Evolutionary conservation across 345 rosid genomes (phyloP), one percentile per base, ranked within the genome.

Genomic region (Orychophragmus violaceus): DNA sequence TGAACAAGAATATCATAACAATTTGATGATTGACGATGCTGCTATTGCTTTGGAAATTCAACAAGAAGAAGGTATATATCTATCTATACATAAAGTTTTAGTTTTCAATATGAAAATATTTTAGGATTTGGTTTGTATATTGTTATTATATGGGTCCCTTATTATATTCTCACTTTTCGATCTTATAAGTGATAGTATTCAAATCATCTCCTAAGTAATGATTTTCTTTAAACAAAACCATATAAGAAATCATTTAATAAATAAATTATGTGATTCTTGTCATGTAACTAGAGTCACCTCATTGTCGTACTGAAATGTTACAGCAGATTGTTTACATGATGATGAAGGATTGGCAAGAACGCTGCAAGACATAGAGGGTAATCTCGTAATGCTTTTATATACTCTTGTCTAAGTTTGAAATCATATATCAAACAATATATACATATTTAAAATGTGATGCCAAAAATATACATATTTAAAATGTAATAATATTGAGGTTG

Each of bases 41-140:
- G 50, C 66, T 48, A 35, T 68, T 37, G 74, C 62, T 44, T 52
- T 44, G 32, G 56, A 30, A 58, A 54, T 63, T 30, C 58, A 63
- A 1, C 28, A 24, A 54, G 39, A 71, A 62, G 64, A 54, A 71
- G 75, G 69, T 70, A 62, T 1, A 16, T n/a, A 59, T 37, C 5
- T 37, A 1, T 37, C 14, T 0, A 37, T 13, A 13, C n/a, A 36
- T 1, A n/a, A n/a, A n/a, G 1, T 12, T 36, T 3, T 36, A 12
- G 16, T 37, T 35, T 64, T 37, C 17, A 22, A 14, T 11, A 58
- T 5, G 33, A 56, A 55, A 21, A 2, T 7, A 4, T n/a, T 49
- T 49, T 21, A 33, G 10, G 4, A 32, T 18, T 58, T 19, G 1
- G 3, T 17, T 58, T 46, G 14, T 23, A 24, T 6, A 4, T 32